Evolutionary conservation across 169 alveolate species (phyloP), one percentile per base, ranked within the genome.

Genomic region (Perkinsus olseni): DNA sequence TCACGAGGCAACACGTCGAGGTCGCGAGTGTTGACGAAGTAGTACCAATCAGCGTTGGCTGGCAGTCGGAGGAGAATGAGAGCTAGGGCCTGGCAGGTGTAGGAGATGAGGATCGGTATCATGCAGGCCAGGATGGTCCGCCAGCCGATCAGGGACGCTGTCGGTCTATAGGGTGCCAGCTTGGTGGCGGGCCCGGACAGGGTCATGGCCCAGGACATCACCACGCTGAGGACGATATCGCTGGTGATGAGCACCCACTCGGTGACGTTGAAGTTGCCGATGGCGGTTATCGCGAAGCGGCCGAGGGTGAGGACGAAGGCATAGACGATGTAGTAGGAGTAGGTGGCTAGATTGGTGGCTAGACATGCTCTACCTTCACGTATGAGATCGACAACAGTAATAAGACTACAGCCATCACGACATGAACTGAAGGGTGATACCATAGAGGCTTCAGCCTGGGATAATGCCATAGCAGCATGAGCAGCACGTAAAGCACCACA

Each of bases 401-500:
- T 62, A 24, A 62, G 82, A 24, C 82, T 62, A 40, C 50, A 40
- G 11, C 50, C 50, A 40, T 40, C 50, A 40, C 50, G 50, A 11
- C 95, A 93, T 8, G 96, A 93, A 10, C 98, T 96, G 92, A 97
- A 97, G 0, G 98, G 97, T 10, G 98, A 98, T 0, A 98, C 98
- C 51, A 97, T 96, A 8, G 97, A 95, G 17, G 99, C 98, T 91
- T 97, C 99, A 34, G 97, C 98, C 82, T 95, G 97, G 4, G 98
- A 95, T 36, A 97, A 94, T 8, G 98, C 97, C 37, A 97, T 95
- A n/a, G 98, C 99, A 31, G 96, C 96, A 94, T 96, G 97, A 17
- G 98, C 98, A 17, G 97, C 95, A 74, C 97, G 96, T 91, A 97
- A 93, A 0, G 98, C 99, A 50, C 96, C 97, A 91, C 99, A 97